A percentile compares a stretch with the other conserved stretches of the same genome.
Conservation (phyloP, 1,284 basidiomycete genomes). For the Ceratobasidium sp. region DNA sequence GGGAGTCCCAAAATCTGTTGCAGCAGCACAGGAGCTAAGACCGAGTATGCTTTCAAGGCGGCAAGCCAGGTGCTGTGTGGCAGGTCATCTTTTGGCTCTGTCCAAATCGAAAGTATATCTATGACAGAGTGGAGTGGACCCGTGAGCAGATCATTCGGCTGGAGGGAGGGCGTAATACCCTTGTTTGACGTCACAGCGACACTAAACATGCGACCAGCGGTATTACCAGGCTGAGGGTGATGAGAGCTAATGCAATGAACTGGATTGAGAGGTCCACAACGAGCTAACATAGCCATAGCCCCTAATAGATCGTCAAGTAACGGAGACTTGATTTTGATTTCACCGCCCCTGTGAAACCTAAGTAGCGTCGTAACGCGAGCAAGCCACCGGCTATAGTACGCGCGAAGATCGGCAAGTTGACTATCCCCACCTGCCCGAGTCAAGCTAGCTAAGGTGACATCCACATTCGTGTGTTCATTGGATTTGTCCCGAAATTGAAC, state of each 20-base stretch:
- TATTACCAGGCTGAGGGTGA: background rate
- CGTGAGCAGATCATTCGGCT: background rate
- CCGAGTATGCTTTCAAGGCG: background rate
- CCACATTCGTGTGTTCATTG: background rate
- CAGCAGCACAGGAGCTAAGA: background rate
- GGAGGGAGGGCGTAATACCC: background rate
- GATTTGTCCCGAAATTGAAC: too few relatives aligned
- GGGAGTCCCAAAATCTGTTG: background rate
- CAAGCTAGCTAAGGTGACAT: background rate
- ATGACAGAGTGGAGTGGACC: too few relatives aligned
- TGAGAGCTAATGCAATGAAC: background rate
- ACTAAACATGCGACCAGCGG: too few relatives aligned
- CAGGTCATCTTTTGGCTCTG: too few relatives aligned
- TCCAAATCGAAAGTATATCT: too few relatives aligned
- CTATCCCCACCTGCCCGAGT: too few relatives aligned
- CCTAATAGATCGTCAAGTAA: background rate
- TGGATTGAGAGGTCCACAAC: background rate
- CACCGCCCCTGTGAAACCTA: background rate
- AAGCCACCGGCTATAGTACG: constrained; percentile 1
- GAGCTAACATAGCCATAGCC: background rate
- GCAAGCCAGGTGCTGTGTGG: background rate
- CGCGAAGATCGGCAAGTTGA: background rate
- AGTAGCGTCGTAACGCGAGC: background rate
- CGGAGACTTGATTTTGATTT: background rate
- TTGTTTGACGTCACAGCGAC: too few relatives aligned